Evolutionary conservation across 164 flowering plant genomes (phyloP).

Genomic region (Hamamelis virginiana): DNA sequence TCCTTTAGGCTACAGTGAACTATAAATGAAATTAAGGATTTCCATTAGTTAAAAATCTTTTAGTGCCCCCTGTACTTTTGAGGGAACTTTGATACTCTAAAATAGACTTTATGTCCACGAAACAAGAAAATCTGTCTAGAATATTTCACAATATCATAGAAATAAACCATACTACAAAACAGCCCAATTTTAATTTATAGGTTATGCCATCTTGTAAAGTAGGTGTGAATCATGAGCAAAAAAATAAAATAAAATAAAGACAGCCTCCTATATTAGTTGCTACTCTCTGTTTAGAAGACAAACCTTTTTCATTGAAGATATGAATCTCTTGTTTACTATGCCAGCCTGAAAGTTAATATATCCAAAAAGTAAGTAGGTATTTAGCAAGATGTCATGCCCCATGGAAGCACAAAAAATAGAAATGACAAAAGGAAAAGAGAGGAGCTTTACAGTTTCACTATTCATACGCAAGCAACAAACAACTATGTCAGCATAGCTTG

Average conservation of each 20-base stretch:
- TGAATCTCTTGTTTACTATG: conserved; percentile 61
- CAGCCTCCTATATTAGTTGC: not conserved
- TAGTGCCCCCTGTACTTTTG: no score
- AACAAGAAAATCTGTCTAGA: no score
- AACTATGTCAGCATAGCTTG: conserved; percentile 75
- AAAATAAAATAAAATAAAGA: not conserved
- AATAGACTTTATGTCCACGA: no score
- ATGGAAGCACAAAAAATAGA: not conserved
- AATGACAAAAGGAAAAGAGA: conserved; percentile 3
- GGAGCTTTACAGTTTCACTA: conserved; percentile 58
- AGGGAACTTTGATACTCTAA: no score
- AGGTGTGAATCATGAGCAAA: no score
- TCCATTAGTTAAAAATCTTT: no score
- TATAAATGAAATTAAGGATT: no score
- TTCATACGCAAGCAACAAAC: conserved; percentile 71
- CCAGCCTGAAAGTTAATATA: conserved; percentile 56
- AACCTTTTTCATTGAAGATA: conserved; percentile 92
- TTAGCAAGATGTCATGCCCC: not conserved
- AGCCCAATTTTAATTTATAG: no score
- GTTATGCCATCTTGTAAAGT: no score
- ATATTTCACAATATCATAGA: no score
- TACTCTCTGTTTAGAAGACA: conserved; percentile 11
- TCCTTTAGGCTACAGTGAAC: no score
- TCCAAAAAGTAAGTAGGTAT: conserved; percentile 5
- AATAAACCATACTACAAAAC: no score